Evolutionary conservation across 225 moss, liverwort and hornwort genomes (phyloP).

Genomic region (Pleurozium schreberi): DNA sequence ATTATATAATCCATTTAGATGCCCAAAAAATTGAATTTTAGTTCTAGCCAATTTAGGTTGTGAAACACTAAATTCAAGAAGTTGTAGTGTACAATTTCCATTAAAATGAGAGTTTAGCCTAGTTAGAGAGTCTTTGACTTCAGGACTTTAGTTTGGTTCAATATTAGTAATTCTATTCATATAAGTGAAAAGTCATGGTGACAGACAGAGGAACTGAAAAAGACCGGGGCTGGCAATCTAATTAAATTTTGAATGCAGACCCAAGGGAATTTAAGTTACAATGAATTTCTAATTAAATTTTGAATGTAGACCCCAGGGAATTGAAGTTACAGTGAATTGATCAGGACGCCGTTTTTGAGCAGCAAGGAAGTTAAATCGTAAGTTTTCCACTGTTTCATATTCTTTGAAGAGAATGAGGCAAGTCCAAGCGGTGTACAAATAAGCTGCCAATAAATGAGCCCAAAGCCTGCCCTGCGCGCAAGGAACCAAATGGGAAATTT

Average conservation of each 20-base stretch:
- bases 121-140: no score
- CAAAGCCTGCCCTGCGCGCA: constrained; percentile 62
- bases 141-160: no score
- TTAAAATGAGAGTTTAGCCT: no score
- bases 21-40: no score
- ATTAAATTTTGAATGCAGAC: background rate
- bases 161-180: no score
- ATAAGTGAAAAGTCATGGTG: no score
- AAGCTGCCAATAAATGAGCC: constrained; percentile 67
- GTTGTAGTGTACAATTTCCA: no score
- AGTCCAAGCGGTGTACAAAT: constrained; percentile 72
- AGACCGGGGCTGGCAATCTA: background rate
- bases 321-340: constrained; percentile 79
- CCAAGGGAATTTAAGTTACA: background rate
- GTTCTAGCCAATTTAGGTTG: no score
- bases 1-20: no score
- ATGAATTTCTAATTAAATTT: background rate
- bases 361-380: constrained; percentile 67
- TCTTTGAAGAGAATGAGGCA: constrained; percentile 60
- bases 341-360: constrained; percentile 68
- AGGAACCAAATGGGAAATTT: no score
- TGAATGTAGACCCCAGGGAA: background rate
- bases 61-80: no score
- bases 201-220: background rate
- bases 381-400: constrained; percentile 40